Base-by-base conservation (phyloP, 441 rosid species). In the Iberis amara region DNA sequence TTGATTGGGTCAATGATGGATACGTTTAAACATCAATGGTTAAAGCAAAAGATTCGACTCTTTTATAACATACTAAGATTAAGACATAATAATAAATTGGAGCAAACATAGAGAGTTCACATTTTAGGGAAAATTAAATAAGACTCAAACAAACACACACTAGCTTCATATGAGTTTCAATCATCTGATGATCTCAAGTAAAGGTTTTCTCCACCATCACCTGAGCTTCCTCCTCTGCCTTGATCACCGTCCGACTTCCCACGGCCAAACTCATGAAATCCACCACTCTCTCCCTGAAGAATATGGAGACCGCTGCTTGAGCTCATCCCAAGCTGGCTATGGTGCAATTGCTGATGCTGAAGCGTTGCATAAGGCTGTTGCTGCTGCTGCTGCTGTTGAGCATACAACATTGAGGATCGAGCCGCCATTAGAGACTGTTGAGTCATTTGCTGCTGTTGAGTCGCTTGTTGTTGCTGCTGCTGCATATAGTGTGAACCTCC, bases 341-440 rank as follows among this genome's bases (percentile, higher is more conserved):
- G 71, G 42, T 66, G 66, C 62, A 61, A 6, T 69, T 78, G 89
- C 43, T 85, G 96, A 58, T 83, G 94, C 57, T 92, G 98, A 64
- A 87, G 78, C 3, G 85, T 78, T 4, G 92, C 76, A 57, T 55
- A 79, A 38, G 81, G 86, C 55, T 86, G 97, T 58, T 86, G 96
- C 4, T 76, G 48, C 47, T 87, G 89, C 52, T 63, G 68, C 47
- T 85, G 95, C 51, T 88, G 98, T 69, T 92, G 98, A 27, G 78
- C 51, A 57, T 89, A 92, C 66, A 86, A 23, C 90, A 88, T 88
- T 47, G 99, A 86, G 27, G 99, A 82, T 36, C 95, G 80, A 6
- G 96, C 90, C 1, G 90, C 96, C 88, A 89, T 76, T n/a, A 89
- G 83, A 4, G 99, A 73, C 59, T 89, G 97, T 2, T 77, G 94